Base-by-base conservation (phyloP, 768 basidiomycete species). In the Kwoniella bestiolae region DNA sequence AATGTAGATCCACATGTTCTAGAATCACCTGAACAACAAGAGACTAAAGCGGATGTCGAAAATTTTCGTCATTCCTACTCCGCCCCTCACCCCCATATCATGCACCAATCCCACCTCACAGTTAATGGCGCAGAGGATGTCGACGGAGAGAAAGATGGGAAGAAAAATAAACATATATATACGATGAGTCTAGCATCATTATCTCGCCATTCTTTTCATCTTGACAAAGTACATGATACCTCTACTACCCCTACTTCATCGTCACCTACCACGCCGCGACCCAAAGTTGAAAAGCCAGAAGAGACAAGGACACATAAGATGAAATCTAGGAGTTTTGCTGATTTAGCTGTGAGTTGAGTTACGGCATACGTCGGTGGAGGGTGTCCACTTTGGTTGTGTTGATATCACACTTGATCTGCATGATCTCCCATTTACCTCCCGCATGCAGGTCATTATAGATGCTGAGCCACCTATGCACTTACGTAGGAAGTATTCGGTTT, bases 261-360 rank as follows among this genome's bases (percentile, higher is more conserved):
- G 8, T n/a, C 38, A 14, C 38, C 38, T 14, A 41, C 38, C 38
- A 16, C 18, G 18, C 8, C 7, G 12, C 18, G 12, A 55, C 11
- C 16, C 21, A 21, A 51, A 26, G 25, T 16, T 26, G 26, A 11
- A 16, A n/a, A 55, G 23, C 18, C 14, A 55, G 31, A 34, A 34
- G 16, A 55, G 31, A 16, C 9, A 18, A 34, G 16, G n/a, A n/a
- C 4, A 0, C 21, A 41, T 28, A 57, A 35, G 38, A 61, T 61
- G 56, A 51, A 49, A 53, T 57, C 63, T 6, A 65, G n/a, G 50
- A 65, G 63, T 44, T 65, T 65, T 28, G 49, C 47, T 11, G 53
- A 65, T 65, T 41, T 65, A 41, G 63, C 63, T 25, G 63, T 65
- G 31, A 64, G 63, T 64, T 9, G 29, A 41, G 32, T 61, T 52